phyloP scores from a whole-genome alignment of 805 yeast species.

The Clavispora phyllophila region DNA sequence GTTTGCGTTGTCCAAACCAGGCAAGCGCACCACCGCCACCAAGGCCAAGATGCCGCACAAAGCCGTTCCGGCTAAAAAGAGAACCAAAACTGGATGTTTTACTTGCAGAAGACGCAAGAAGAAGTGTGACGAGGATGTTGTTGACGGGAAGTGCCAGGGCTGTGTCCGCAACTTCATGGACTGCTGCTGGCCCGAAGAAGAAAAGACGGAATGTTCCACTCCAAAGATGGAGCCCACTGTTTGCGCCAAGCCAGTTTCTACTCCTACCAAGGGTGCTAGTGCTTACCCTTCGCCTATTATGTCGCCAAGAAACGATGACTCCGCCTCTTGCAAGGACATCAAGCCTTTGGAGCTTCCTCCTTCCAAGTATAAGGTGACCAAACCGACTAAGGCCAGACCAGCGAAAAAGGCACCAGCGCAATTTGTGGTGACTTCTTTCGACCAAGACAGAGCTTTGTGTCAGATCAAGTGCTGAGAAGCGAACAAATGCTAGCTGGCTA shows the following conservation, averaged over 20 bases:
- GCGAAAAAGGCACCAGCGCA: conserved; percentile 9
- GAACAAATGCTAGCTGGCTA: neutral
- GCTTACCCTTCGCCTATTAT: conserved; percentile 30
- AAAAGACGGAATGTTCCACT: neutral
- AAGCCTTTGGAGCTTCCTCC: conserved; percentile 3
- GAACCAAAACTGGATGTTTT: conserved; percentile 25
- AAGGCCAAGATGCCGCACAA: conserved; percentile 13
- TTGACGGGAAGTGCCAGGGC: conserved; percentile 41
- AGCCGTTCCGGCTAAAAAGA: conserved; percentile 13
- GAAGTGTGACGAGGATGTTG: conserved; percentile 50
- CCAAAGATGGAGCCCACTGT: neutral
- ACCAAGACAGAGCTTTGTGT: conserved; percentile 23
- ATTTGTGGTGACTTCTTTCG: conserved; percentile 33
- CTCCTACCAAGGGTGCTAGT: conserved; percentile 13
- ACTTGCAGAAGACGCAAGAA: conserved; percentile 62
- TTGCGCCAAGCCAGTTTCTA: conserved; percentile 3
- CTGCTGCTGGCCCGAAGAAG: conserved; percentile 36
- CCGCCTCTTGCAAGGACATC: conserved; percentile 15
- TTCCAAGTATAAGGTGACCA: conserved; percentile 6
- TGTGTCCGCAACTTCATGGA: conserved; percentile 41
- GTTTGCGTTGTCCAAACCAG: conserved; percentile 20
- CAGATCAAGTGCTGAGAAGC: conserved; percentile 6
- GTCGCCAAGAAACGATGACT: conserved; percentile 20
- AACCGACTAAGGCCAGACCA: conserved; percentile 9
- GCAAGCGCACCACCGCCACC: conserved; percentile 7